These are phyloP conservation scores for Astragalus membranaceus DNA, from an alignment of 306 rosid species.

Conservation along the genomic window DNA sequence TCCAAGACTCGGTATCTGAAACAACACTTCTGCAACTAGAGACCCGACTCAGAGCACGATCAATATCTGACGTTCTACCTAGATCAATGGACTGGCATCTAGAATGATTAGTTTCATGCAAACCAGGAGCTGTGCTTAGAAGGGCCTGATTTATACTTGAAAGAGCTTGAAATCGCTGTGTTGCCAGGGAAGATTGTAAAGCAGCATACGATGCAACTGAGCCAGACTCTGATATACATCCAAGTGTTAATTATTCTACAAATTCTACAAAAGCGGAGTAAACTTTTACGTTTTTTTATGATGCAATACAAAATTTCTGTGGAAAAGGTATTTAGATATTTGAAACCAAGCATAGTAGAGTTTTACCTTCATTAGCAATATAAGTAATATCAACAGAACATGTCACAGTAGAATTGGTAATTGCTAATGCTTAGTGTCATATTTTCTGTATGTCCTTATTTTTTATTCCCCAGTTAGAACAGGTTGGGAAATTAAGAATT, in stretches of 20 bases:
- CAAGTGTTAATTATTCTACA: background rate
- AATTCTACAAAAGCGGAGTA: background rate
- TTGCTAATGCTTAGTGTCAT: background rate
- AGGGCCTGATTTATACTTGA: slow-evolving; percentile 53
- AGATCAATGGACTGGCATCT: slow-evolving; percentile 51
- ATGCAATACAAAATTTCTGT: background rate
- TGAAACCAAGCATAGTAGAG: background rate
- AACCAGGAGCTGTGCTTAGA: slow-evolving; percentile 28
- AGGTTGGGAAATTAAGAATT: background rate
- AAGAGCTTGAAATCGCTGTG: slow-evolving; percentile 84
- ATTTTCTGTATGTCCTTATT: background rate
- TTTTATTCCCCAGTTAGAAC: background rate
- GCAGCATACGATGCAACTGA: slow-evolving; percentile 46
- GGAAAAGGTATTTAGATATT: background rate
- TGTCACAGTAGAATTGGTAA: background rate
- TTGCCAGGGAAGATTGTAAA: slow-evolving; percentile 50
- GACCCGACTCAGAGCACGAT: slow-evolving; percentile 29
- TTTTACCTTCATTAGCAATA: background rate
- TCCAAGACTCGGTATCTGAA: slow-evolving; percentile 43
- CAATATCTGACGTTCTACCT: slow-evolving; percentile 37
- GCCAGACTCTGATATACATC: slow-evolving; percentile 39
- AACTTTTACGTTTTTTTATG: background rate
- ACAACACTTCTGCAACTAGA: slow-evolving; percentile 49
- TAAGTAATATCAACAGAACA: background rate
- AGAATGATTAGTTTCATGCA: slow-evolving; percentile 34